Base-by-base conservation (phyloP, 805 yeast genomes). In the Candida caryicola region DNA sequence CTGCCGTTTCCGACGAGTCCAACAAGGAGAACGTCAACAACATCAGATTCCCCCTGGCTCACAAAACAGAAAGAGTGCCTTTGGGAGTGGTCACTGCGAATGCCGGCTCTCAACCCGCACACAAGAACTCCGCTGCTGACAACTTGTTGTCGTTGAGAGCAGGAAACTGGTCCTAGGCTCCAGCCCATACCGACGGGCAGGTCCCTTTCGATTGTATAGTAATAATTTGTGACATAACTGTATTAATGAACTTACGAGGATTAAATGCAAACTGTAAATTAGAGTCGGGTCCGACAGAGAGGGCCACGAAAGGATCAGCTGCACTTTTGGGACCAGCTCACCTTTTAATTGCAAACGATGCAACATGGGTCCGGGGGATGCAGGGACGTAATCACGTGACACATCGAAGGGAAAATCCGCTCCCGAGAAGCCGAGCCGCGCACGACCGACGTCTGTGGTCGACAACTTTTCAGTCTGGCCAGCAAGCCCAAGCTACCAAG, bases 61-160 rank as follows among this genome's bases (percentile, higher is more conserved):
- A 45, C 10, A 49, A 43, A 36, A 41, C 38, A 15, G 50, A 46
- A 14, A 57, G 67, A 43, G 50, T 47, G 36, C 63, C 66, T 18
- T 54, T 64, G 36, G 25, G 25, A 10, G 25, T 21, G 25, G 25
- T 21, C 7, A 7, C 25, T 21, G 55, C 57, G 13, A 53, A 51
- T 34, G 26, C 62, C 16, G 45, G 37, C 34, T 12, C 47, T 2
- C 40, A 39, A 7, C 26, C 21, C 13, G 34, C 23, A 21, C 33
- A 41, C 23, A 44, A 44, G 33, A 40, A 36, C 18, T 39, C 35
- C 13, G 43, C 43, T 29, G 69, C 67, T 14, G 63, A 68, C 34
- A 66, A 66, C 52, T 59, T 69, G 44, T 55, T 71, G 31, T 60
- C 71, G 18, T 54, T 70, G 38, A 62, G 62, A 53, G 42, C 59